A percentile compares a stretch with the other conserved stretches of the same genome.
These are phyloP conservation scores for Plasmodium gonderi DNA, from an alignment of 169 alveolate species.

Conservation along the genomic window DNA sequence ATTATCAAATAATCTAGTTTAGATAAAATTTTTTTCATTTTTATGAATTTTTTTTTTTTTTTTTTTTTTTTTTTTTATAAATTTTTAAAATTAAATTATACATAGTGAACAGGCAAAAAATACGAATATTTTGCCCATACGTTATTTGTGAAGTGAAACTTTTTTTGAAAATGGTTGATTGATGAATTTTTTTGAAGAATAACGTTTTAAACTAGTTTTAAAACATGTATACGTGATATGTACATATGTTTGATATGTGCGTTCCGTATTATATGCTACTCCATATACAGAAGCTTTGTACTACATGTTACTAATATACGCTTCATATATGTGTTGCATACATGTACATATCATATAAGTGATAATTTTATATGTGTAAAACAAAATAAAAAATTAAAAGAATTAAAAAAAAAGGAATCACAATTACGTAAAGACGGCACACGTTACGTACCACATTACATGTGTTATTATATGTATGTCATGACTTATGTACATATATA, in stretches of 20 bases:
- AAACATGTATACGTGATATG: background rate
- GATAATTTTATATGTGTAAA: no score
- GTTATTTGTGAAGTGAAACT: background rate
- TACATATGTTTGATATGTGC: background rate
- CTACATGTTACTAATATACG: background rate
- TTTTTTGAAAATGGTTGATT: background rate
- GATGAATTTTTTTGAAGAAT: background rate
- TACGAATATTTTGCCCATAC: background rate
- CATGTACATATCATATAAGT: no score
- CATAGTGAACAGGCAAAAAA: slow-evolving; percentile 1
- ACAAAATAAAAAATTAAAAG: background rate
- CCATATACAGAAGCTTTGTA: background rate
- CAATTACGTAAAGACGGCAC: background rate
- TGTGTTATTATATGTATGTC: no score
- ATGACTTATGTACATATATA: no score
- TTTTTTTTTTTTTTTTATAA: background rate
- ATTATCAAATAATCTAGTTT: background rate
- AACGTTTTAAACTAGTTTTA: background rate
- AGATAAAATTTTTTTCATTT: background rate
- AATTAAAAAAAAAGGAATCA: background rate
- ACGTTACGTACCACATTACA: background rate
- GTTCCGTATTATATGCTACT: background rate
- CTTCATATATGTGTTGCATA: background rate
- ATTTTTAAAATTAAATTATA: background rate
- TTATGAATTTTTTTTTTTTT: background rate